phyloP scores from a whole-genome alignment of 1,284 basidiomycete genomes.

The Leucoagaricus sp. region DNA sequence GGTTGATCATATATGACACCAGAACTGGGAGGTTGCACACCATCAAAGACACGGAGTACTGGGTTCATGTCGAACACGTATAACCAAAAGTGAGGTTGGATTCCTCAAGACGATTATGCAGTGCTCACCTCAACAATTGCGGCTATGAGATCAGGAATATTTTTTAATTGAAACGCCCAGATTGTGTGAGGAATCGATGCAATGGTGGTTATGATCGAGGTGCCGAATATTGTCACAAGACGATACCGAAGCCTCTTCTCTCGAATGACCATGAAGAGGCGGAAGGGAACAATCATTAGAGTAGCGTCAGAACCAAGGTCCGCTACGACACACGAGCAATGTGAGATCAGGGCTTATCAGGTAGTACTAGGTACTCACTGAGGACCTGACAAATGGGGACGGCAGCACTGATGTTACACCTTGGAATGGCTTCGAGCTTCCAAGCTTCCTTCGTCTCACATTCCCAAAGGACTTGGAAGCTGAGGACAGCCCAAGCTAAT shows the following conservation, averaged over 20 bases:
- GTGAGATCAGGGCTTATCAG: not conserved
- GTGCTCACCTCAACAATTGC: conserved; percentile 39
- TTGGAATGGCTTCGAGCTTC: conserved; percentile 13
- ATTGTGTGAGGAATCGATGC: conserved; percentile 43
- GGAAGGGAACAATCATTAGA: conserved; percentile 36
- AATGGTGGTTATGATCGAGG: conserved; percentile 38
- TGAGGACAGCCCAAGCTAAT: conserved; percentile 24
- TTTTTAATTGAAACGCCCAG: conserved; percentile 34
- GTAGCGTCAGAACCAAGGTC: conserved; percentile 20
- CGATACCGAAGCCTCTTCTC: conserved; percentile 35
- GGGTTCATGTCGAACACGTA: not conserved
- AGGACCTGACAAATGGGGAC: conserved; percentile 24
- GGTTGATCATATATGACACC: conserved; percentile 31
- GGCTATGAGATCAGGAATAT: conserved; percentile 35
- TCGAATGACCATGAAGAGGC: conserved; percentile 34
- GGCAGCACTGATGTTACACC: conserved; percentile 20
- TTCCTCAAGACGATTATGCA: not conserved
- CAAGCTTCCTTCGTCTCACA: conserved; percentile 20
- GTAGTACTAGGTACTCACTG: conserved; percentile 19
- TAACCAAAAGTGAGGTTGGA: not conserved
- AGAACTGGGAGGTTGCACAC: conserved; percentile 44
- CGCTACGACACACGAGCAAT: conserved; percentile 15
- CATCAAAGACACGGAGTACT: conserved; percentile 39
- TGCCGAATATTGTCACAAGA: conserved; percentile 41
- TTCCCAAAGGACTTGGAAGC: conserved; percentile 26